Percentiles rank a stretch among this genome's conserved stretches.
Conservation (phyloP, 768 basidiomycete genomes). For the Albatrellus ellisii region DNA sequence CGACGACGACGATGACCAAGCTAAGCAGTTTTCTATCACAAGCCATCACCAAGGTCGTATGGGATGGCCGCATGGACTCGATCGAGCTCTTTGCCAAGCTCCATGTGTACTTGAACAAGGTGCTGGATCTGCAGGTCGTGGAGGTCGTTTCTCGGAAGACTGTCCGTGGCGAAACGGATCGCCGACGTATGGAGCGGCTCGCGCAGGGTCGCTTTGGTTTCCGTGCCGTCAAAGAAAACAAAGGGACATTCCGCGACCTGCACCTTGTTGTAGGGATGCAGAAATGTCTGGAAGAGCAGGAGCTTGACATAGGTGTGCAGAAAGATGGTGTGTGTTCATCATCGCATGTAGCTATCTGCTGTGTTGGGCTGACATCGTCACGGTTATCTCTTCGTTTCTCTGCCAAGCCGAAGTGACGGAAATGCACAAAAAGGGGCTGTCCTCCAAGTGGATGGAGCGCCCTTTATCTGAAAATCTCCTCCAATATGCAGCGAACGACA, state of each 20-base stretch:
- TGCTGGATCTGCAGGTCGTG: constrained; percentile 28
- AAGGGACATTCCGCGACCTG: constrained; percentile 18
- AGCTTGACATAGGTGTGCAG: constrained; percentile 15
- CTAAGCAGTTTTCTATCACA: constrained; percentile 19
- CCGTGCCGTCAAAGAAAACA: constrained; percentile 16
- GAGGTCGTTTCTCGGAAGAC: constrained; percentile 21
- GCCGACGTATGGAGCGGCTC: constrained; percentile 18
- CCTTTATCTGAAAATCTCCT: constrained; percentile 25
- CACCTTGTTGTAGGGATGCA: constrained; percentile 26
- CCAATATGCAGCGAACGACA: constrained; percentile 30
- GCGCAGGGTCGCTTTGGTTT: constrained; percentile 16
- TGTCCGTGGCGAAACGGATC: constrained; percentile 18
- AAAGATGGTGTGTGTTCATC: constrained; percentile 22
- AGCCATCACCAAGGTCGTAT: constrained; percentile 24
- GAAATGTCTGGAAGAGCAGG: constrained; percentile 18
- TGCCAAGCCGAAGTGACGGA: constrained; percentile 23
- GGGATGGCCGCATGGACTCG: constrained; percentile 29
- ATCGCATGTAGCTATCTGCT: not conserved
- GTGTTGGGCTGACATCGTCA: too few species aligned
- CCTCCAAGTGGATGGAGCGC: constrained; percentile 22
- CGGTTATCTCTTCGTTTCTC: not conserved
- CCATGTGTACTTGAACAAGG: constrained; percentile 17
- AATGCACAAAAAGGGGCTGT: constrained; percentile 22
- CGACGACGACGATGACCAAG: constrained; percentile 9
- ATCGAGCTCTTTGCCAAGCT: constrained; percentile 20